A percentile compares a stretch with the other conserved stretches of the same genome.
phyloP scores from a whole-genome alignment of 306 rosid species.

The Castanea sativa region DNA sequence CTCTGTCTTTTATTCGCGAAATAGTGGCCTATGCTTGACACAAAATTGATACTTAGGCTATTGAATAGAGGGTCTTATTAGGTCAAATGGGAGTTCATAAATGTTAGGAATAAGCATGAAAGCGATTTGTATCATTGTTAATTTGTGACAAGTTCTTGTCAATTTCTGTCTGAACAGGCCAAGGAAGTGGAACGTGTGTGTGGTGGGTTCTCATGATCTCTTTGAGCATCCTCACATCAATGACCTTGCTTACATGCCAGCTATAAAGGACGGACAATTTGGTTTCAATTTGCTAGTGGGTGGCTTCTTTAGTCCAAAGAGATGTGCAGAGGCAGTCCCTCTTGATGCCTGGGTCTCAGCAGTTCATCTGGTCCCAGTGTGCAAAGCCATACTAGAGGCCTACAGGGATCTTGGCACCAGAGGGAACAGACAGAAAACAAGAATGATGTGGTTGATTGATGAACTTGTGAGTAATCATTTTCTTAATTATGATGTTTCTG shows the following conservation, averaged over 20 bases:
- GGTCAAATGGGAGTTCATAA: not conserved
- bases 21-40: not conserved
- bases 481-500: not conserved
- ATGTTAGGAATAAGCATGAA: not conserved
- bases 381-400: slow-evolving; percentile 80
- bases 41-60: not conserved
- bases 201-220: slow-evolving; percentile 91
- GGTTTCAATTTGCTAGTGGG: slow-evolving; percentile 94
- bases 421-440: slow-evolving; percentile 84
- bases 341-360: slow-evolving; percentile 95
- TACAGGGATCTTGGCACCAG: slow-evolving; percentile 87
- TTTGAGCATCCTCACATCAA: slow-evolving; percentile 96
- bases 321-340: slow-evolving; percentile 88
- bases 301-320: slow-evolving; percentile 88
- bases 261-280: slow-evolving; percentile 64
- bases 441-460: slow-evolving; percentile 99
- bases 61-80: not conserved
- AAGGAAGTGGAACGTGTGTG: slow-evolving; percentile 98
- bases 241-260: slow-evolving; percentile 99
- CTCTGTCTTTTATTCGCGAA: not conserved
- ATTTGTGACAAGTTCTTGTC: not conserved
- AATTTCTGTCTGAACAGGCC: slow-evolving; percentile 59
- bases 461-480: slow-evolving; percentile 58
- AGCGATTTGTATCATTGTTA: not conserved
- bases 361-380: slow-evolving; percentile 69